Base-by-base conservation (phyloP, 2,329 filamentous ascomycete genomes). In the Neonectria ditissima region DNA sequence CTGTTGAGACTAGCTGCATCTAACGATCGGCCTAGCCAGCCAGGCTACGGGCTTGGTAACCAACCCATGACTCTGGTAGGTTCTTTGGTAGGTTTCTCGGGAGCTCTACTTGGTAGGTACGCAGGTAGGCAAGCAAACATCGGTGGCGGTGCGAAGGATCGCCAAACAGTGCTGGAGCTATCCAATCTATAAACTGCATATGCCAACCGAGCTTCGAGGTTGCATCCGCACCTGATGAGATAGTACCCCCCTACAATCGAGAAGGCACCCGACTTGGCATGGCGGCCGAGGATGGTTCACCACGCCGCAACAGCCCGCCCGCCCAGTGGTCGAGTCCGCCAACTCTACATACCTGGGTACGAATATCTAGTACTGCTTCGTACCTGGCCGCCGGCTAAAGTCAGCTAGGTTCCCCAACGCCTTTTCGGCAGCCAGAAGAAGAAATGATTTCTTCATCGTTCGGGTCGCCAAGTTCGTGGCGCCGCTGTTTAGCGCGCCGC, bases 391-490 rank as follows among this genome's bases (percentile, higher is more conserved):
- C 50, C 60, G 60, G 60, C 55, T 63, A 63, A 63, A 59, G 44
- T 51, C 54, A 30, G 39, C 37, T 28, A 37, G 34, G 34, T 30
- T 55, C 55, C 55, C 50, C 55, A 43, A 63, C 60, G 48, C 16
- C n/a, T 48, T 26, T 48, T 54, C 54, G 48, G 54, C 43, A 61
- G 16, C 34, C 32, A 50, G 20, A 10, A 45, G 13, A 52, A 14
- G 34, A 41, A 43, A 47, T 20, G 30, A n/a, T 44, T 32, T 43
- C 34, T 55, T 58, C 55, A n/a, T 55, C 16, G 60, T 41, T 18
- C 43, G 44, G 34, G 47, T 18, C 34, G 34, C 54, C 54, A 58
- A 52, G 65, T 59, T 65, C n/a, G 63, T 70, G 65, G 69, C 65
- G 67, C 58, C 61, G 62, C 55, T 67, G 48, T 59, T 60, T 56